A percentile compares a stretch with the other conserved stretches of the same genome.
Conservation (phyloP, 2,329 filamentous ascomycete species). For the Phaeosphaeria sp. region DNA sequence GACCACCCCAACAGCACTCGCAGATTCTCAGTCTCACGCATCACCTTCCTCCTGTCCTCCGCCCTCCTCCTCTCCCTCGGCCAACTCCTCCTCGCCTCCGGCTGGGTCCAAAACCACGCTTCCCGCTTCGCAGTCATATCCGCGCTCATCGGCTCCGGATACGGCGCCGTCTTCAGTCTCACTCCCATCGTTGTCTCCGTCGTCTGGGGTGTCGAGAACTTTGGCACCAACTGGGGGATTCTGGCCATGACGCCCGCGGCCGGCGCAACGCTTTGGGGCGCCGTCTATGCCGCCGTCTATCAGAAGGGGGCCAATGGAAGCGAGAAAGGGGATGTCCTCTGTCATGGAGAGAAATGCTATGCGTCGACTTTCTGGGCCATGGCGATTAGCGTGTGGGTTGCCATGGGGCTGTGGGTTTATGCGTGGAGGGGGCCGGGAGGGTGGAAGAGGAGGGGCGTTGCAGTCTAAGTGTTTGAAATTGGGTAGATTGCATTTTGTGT, state of each 20-base stretch:
- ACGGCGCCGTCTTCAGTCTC: conserved; percentile 88
- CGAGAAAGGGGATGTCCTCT: conserved; percentile 62
- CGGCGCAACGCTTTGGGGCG: conserved; percentile 87
- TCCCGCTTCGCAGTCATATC: conserved; percentile 87
- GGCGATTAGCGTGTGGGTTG: conserved; percentile 78
- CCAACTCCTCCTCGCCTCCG: conserved; percentile 78
- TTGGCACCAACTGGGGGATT: conserved; percentile 97
- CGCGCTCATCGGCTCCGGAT: conserved; percentile 83
- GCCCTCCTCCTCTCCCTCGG: conserved; percentile 84
- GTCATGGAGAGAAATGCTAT: conserved; percentile 84
- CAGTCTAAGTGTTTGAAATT: conserved; percentile 54
- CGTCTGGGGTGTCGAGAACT: conserved; percentile 98
- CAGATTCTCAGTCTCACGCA: conserved; percentile 72
- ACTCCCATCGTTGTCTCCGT: conserved; percentile 94
- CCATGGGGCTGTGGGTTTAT: conserved; percentile 73
- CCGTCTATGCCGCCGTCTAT: conserved; percentile 85
- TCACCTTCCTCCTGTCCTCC: conserved; percentile 79
- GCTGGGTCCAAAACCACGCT: conserved; percentile 73
- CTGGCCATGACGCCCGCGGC: conserved; percentile 89
- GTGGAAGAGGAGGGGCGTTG: conserved; percentile 78
- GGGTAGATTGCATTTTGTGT: background rate
- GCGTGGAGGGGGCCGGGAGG: conserved; percentile 82
- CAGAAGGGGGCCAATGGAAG: conserved; percentile 66
- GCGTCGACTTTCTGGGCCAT: conserved; percentile 85
- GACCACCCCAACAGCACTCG: conserved; percentile 17